Base-by-base conservation (phyloP, 371 early-diverging fungal species). In the Apophysomyces ossiformis region DNA sequence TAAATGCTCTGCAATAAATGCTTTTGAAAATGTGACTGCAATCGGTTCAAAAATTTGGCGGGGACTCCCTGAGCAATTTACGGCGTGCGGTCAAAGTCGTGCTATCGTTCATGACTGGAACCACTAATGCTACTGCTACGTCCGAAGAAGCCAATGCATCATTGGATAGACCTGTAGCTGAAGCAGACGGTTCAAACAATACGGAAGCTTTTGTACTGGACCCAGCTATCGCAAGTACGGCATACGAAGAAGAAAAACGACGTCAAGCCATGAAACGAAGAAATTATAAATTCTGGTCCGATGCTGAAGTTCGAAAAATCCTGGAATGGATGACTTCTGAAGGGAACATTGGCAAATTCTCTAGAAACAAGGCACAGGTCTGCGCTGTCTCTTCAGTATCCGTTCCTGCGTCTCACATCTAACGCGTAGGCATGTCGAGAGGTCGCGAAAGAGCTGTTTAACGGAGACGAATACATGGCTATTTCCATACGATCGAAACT, bases 281-380 rank as follows among this genome's bases (percentile, higher is more conserved):
- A 7, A 58, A 58, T 37, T 58, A 58, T 37, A 58, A 58, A 32
- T 58, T 36, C 37, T 58, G 58, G 58, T 50, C 54, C 21, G 54
- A 50, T 18, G 11, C 54, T 8, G 54, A 50, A 21, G 54, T 50
- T 21, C 54, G 54, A 50, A 50, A 50, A 32, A 50, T 50, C 21
- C 21, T 50, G 6, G 54, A 50, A 50, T 50, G 54, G 54, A 50
- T 50, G 54, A 50, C 54, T 8, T 50, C 54, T 4, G 54, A 50
- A 50, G 54, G 21, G 8, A 50, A 50, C 11, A 9, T 26, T 50
- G 54, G 54, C n/a, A 50, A 50, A 21, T 50, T 50, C 21, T n/a
- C 54, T 26, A 50, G 21, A 21, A 50, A 50, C 21, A 50, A 50
- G 21, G 54, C 54, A 26, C 54, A 50, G 54, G 54, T 50, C 21